Evolutionary conservation across 345 rosid species (phyloP).

Genomic region (Eucalyptus tenuipes): DNA sequence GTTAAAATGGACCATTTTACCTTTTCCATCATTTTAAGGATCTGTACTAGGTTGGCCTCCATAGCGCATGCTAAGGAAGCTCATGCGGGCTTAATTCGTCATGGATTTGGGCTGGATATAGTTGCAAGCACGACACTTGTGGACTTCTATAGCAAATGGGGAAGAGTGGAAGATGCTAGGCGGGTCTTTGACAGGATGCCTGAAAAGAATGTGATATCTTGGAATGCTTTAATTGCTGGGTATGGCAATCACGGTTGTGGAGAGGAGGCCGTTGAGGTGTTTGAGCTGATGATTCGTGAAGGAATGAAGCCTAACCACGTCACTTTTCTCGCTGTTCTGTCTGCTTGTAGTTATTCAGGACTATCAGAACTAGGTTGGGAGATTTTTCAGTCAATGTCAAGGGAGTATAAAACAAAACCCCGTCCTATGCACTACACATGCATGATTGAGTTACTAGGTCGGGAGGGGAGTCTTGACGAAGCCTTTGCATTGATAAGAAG

Average conservation of each 20-base stretch:
- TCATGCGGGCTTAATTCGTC: constrained; percentile 61
- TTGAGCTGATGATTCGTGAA: constrained; percentile 46
- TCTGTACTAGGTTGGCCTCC: constrained; percentile 66
- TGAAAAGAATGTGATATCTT: constrained; percentile 53
- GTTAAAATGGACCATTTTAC: constrained; percentile 68
- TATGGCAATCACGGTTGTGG: constrained; percentile 75
- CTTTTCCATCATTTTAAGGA: constrained; percentile 53
- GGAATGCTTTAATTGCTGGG: constrained; percentile 88
- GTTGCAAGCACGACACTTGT: constrained; percentile 73
- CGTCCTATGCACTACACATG: constrained; percentile 84
- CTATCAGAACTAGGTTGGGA: constrained; percentile 66
- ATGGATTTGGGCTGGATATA: constrained; percentile 57
- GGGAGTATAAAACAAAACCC: constrained; percentile 53
- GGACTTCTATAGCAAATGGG: constrained; percentile 97
- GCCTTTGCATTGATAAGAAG: constrained; percentile 59
- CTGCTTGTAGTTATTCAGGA: constrained; percentile 74
- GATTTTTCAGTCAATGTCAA: constrained; percentile 54
- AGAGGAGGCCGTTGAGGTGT: constrained; percentile 51
- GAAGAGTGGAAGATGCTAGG: constrained; percentile 66
- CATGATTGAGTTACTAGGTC: constrained; percentile 71
- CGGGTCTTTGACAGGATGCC: constrained; percentile 59
- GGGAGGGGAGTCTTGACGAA: constrained; percentile 73
- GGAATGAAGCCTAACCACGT: constrained; percentile 61
- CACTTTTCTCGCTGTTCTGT: constrained; percentile 65
- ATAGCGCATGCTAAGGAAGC: constrained; percentile 69